Base-by-base conservation (phyloP, 495 filamentous ascomycete genomes). In the Aspergillus biplanus region DNA sequence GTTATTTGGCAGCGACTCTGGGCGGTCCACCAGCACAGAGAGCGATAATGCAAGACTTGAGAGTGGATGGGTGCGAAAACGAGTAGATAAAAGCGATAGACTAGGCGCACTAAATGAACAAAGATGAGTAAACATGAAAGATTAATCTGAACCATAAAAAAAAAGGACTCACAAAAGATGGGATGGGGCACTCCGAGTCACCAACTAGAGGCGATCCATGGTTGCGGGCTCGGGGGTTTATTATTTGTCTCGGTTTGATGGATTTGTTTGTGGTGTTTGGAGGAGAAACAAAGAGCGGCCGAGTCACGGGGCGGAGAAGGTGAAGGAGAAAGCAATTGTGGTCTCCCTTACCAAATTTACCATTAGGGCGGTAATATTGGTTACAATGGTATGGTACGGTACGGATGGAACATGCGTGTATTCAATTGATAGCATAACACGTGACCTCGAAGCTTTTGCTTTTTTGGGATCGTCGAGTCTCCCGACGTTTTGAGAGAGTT, bases 161-260 rank as follows among this genome's bases (percentile, higher is more conserved):
- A 42, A 33, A n/a, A 35, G 34, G 18, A 34, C 59, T 55, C 59
- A 63, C 53, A 57, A 50, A 52, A 34, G 27, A 62, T 39, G 33
- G 46, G 42, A 62, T 39, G 27, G 46, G 42, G 27, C 12, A 9
- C 58, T 60, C 9, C 58, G 33, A 42, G 48, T 31, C 44, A 37
- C 52, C 59, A 47, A 56, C 59, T 62, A 62, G 27, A 21, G 32
- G 52, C 8, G 32, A 46, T n/a, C 52, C 61, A 63, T 63, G 35
- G 53, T 62, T 42, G 59, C 59, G 21, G 58, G 39, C 35, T 48
- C 50, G 42, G 59, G 50, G 13, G 52, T 12, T 50, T 55, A 31
- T 49, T 49, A 42, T 52, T 49, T 49, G 52, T 52, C 35, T 39
- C 21, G 16, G 47, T 50, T 31, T 44, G 18, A n/a, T 33, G 32